A percentile compares a stretch with the other conserved stretches of the same genome.
Evolutionary conservation across 73 alveolate species (phyloP).

Genomic region (Symbiodinium natans): DNA sequence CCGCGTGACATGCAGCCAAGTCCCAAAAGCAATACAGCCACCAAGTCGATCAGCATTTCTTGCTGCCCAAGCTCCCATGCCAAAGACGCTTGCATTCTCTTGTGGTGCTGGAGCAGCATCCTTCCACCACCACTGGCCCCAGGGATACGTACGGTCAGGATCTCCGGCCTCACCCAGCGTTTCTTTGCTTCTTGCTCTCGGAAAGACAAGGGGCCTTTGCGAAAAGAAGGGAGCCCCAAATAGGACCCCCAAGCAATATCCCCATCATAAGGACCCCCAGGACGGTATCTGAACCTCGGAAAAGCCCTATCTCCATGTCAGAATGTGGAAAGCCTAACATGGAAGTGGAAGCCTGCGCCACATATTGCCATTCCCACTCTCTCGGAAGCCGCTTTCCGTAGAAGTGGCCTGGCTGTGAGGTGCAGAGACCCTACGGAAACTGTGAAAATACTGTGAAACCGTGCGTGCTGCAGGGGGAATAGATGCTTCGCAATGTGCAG

Average conservation of each 20-base stretch:
- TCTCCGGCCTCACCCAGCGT: constrained; percentile 48
- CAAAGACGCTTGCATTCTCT: constrained; percentile 60
- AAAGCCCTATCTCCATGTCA: no score
- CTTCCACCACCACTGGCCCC: constrained; percentile 87
- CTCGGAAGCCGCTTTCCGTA: constrained; percentile 91
- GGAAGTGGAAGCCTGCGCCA: constrained; percentile 18
- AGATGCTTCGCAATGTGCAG: not conserved
- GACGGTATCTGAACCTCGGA: not conserved
- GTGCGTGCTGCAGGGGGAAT: no score
- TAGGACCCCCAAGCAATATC: not conserved
- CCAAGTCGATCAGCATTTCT: not conserved
- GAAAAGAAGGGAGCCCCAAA: not conserved
- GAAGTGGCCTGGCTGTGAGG: constrained; percentile 4
- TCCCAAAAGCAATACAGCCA: no score
- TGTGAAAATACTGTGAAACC: no score
- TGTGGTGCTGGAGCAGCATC: constrained; percentile 58
- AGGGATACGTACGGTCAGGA: constrained; percentile 53
- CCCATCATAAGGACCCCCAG: not conserved
- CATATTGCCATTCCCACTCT: constrained; percentile 87
- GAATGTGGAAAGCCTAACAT: no score
- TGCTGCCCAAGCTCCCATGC: constrained; percentile 12
- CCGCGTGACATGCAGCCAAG: not conserved
- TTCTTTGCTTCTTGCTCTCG: no score
- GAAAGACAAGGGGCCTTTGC: no score
- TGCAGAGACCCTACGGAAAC: not conserved